phyloP scores from a whole-genome alignment of 202 grass and related monocot species.

The Hordeum pubiflorum region DNA sequence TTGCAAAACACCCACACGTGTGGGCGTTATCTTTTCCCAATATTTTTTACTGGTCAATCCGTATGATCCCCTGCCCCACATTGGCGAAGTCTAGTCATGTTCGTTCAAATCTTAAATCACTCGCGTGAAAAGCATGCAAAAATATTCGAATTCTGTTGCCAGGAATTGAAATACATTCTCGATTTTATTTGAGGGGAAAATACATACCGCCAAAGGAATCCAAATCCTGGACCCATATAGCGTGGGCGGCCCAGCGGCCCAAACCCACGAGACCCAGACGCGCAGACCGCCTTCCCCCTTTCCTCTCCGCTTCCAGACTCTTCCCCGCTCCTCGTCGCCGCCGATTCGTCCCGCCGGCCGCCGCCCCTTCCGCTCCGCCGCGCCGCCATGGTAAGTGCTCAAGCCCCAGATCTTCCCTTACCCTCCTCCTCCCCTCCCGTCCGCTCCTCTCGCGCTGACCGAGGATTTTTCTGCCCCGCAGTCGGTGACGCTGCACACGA shows the following conservation, averaged over 20 bases:
- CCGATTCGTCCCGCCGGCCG: not conserved
- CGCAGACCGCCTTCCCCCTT: not conserved
- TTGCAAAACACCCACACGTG: too few relatives aligned
- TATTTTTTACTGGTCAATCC: too few relatives aligned
- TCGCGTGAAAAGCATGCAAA: not conserved
- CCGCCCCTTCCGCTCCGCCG: not conserved
- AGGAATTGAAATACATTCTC: too few relatives aligned
- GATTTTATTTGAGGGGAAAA: too few relatives aligned
- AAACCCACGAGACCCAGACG: not conserved
- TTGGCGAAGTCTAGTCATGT: not conserved
- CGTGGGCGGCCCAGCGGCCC: not conserved
- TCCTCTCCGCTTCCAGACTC: not conserved
- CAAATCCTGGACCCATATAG: not conserved
- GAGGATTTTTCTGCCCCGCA: not conserved
- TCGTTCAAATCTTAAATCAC: not conserved
- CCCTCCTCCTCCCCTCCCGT: not conserved
- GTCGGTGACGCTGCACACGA: conserved; percentile 97
- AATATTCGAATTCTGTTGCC: too few relatives aligned
- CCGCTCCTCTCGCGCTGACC: not conserved
- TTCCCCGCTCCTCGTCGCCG: not conserved
- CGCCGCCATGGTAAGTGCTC: conserved; percentile 34
- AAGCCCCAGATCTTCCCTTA: not conserved
- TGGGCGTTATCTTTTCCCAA: too few relatives aligned
- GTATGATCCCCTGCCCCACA: too few relatives aligned
- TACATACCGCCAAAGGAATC: not conserved